Base-by-base conservation (phyloP, 257 asterid genomes). In the Orobanche coerulescens region DNA sequence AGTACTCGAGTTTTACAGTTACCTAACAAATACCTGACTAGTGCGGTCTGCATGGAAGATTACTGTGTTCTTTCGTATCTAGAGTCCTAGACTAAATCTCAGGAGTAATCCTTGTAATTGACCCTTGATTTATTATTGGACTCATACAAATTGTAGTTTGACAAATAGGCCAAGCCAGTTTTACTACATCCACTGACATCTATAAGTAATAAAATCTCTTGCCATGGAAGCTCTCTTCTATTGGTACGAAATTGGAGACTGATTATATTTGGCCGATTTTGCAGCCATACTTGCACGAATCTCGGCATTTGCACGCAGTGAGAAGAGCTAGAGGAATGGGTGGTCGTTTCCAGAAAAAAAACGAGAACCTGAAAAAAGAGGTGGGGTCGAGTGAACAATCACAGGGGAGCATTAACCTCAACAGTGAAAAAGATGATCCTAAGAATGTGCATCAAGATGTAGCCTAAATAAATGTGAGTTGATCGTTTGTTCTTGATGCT, bases 261-360 rank as follows among this genome's bases (percentile, higher is more conserved):
- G 5, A 52, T 59, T 34, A 44, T n/a, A 28, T 33, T 59, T 55
- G 59, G 34, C 20, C 42, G 30, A 55, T 70, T 52, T 61, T 65
- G 87, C 95, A 87, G 97, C 96, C 96, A 20, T 90, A 90, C 77
- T 77, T 90, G 86, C 95, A 90, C 55, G 97, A 90, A 75, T 90
- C 97, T 70, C 89, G 95, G 39, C 95, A 90, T 74, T 66, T 76
- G 74, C 96, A 91, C 78, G 98, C 98, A 23, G 69, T 91, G 58
- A 83, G 79, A 80, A 81, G 98, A 72, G 86, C 89, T 48, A 78
- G 95, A 58, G 94, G 98, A 57, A 75, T 65, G 10, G 98, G 98
- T 16, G 96, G 98, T 9, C 95, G 96, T 58, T 91, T 91, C 79
- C 94, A 85, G 52, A 86, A 86, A 80, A 89, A 86, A 79, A 78